Conservation (phyloP, 768 basidiomycete genomes). For the Lenzites betulinus region DNA sequence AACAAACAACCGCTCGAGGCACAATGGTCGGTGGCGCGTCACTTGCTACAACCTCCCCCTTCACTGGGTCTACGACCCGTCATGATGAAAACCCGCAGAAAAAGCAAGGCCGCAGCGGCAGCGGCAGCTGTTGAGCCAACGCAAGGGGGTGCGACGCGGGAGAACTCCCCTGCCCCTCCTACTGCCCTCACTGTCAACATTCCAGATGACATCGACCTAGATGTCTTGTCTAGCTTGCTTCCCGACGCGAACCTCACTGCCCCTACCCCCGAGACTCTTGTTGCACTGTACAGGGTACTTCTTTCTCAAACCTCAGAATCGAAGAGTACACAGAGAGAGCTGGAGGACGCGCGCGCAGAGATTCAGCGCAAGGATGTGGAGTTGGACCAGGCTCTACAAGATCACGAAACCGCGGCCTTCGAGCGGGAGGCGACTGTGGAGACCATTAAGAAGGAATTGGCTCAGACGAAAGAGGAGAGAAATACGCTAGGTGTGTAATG, state of each 20-base stretch:
- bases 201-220: constrained; percentile 69
- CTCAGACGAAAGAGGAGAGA: constrained; percentile 58
- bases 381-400: constrained; percentile 81
- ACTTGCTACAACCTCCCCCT: constrained; percentile 9
- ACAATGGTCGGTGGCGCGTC: constrained; percentile 20
- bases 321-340: constrained; percentile 57
- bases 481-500: constrained; percentile 60
- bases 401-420: constrained; percentile 62
- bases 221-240: constrained; percentile 57
- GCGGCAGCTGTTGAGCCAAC: constrained; percentile 31
- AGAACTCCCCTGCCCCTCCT: constrained; percentile 34
- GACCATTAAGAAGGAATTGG: constrained; percentile 55
- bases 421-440: constrained; percentile 60
- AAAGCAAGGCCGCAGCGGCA: constrained; percentile 55
- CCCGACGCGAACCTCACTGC: constrained; percentile 60
- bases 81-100: constrained; percentile 59
- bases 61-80: constrained; percentile 21
- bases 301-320: constrained; percentile 56
- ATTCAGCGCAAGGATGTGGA: constrained; percentile 76
- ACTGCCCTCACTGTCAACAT: constrained; percentile 43
- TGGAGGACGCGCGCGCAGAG: constrained; percentile 72
- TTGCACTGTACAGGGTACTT: constrained; percentile 63
- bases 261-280: constrained; percentile 59
- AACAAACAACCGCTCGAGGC: constrained; percentile 25
- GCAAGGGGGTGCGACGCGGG: constrained; percentile 32